Percentiles rank a stretch among this genome's conserved stretches.
phyloP scores from a whole-genome alignment of 2,329 filamentous ascomycete species.

The Arthroderma sp. region DNA sequence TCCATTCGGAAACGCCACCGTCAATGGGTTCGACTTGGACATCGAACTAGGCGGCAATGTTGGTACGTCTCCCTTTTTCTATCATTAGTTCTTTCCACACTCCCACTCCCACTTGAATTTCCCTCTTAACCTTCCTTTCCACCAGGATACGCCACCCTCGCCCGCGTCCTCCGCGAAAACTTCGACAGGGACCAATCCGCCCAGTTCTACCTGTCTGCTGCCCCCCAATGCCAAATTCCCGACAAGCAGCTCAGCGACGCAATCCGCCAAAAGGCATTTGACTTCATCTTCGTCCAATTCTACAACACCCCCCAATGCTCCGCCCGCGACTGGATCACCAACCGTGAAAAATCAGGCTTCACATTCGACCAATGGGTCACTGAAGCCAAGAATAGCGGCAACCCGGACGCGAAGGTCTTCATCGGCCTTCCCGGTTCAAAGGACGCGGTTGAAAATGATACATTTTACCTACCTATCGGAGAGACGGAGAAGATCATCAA shows the following conservation, averaged over 20 bases:
- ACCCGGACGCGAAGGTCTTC: slow-evolving; percentile 39
- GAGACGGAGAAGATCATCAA: slow-evolving; percentile 35
- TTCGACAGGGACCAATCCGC: slow-evolving; percentile 21
- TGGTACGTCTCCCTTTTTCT: slow-evolving; percentile 14
- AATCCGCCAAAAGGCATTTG: slow-evolving; percentile 34
- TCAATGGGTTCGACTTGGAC: slow-evolving; percentile 44
- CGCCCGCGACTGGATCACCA: slow-evolving; percentile 30
- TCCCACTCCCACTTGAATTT: background rate
- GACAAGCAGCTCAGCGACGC: slow-evolving; percentile 35
- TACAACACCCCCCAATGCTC: slow-evolving; percentile 43
- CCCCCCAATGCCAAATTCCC: slow-evolving; percentile 40
- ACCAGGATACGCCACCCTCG: slow-evolving; percentile 35
- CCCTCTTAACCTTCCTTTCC: background rate
- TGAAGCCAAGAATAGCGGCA: slow-evolving; percentile 24
- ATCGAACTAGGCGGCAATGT: slow-evolving; percentile 22
- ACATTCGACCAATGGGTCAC: slow-evolving; percentile 35
- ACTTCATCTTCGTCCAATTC: slow-evolving; percentile 44
- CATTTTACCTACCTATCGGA: slow-evolving; percentile 35
- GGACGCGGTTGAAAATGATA: slow-evolving; percentile 15
- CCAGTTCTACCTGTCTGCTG: slow-evolving; percentile 39
- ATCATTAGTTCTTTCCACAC: background rate
- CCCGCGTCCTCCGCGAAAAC: slow-evolving; percentile 33
- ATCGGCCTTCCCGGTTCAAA: slow-evolving; percentile 36
- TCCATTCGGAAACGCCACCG: slow-evolving; percentile 33
- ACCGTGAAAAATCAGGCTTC: slow-evolving; percentile 23